phyloP scores from a whole-genome alignment of 768 basidiomycete species.

The Cyathus striatus region DNA sequence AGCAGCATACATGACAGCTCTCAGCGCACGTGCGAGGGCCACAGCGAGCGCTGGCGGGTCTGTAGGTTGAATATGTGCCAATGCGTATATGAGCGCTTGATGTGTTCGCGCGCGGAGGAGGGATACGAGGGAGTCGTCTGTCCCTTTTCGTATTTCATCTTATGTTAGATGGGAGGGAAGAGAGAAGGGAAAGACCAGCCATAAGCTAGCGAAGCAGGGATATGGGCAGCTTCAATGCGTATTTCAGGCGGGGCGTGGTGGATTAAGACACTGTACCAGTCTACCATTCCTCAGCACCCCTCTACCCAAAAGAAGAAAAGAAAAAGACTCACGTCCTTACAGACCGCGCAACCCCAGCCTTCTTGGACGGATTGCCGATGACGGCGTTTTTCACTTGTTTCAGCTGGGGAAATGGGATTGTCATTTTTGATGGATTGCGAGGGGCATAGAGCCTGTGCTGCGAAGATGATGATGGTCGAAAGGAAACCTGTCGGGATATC shows the following conservation, averaged over 20 bases:
- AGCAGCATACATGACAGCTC: conserved; percentile 51
- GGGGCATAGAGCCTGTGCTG: no score
- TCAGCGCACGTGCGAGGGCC: conserved; percentile 60
- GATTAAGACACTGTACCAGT: conserved; percentile 57
- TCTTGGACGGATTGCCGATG: conserved; percentile 77
- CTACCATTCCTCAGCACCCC: no score
- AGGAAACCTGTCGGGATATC: no score
- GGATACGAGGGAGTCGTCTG: conserved; percentile 52
- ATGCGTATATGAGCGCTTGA: conserved; percentile 56
- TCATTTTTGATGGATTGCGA: no score
- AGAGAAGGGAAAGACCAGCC: conserved; percentile 27
- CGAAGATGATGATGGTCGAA: no score
- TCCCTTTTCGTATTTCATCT: conserved; percentile 36
- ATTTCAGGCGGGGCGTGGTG: conserved; percentile 27
- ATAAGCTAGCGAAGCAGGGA: conserved; percentile 69
- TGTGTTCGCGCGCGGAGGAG: conserved; percentile 55
- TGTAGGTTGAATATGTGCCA: conserved; percentile 40
- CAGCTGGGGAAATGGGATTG: no score
- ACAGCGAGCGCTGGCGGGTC: conserved; percentile 37
- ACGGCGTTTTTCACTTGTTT: conserved; percentile 72
- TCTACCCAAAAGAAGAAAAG: conserved; percentile 2
- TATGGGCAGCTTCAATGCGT: conserved; percentile 69
- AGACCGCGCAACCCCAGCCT: conserved; percentile 50
- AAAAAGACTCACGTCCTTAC: conserved; percentile 39
- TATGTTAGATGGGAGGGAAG: neutral